Conservation (phyloP, 1,284 basidiomycete genomes). For the Apiotrichum sp. region DNA sequence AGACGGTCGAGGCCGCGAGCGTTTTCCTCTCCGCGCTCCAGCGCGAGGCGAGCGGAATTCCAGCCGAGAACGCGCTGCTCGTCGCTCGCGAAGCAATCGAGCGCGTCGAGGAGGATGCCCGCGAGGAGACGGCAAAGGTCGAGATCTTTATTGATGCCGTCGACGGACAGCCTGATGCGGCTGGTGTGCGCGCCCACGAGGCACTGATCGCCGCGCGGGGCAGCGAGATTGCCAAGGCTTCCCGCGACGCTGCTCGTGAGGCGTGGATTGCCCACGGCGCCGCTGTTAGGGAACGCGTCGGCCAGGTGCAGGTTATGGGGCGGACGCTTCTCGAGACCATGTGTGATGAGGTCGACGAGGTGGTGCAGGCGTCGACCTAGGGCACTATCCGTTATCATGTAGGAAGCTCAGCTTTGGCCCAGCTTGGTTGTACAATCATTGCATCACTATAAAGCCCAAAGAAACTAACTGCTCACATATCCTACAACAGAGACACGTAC, state of each 20-base stretch:
- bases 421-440: no score
- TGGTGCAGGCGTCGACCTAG: no score
- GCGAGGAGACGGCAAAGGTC: not conserved
- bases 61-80: not conserved
- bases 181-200: not conserved
- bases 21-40: not conserved
- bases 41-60: not conserved
- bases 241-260: not conserved
- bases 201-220: not conserved
- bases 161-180: no score
- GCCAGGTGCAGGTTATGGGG: not conserved
- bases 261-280: not conserved
- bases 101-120: not conserved
- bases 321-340: conserved; percentile 1
- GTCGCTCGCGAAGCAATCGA: not conserved
- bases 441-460: no score
- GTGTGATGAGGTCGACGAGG: not conserved
- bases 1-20: not conserved
- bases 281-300: not conserved
- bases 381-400: no score
- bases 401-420: no score
- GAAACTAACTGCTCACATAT: no score
- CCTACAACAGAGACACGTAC: no score
- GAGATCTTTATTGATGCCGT: not conserved
- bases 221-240: not conserved